phyloP scores from a whole-genome alignment of 192 early-diverging fungal genomes.

The Allomyces javanicus region DNA sequence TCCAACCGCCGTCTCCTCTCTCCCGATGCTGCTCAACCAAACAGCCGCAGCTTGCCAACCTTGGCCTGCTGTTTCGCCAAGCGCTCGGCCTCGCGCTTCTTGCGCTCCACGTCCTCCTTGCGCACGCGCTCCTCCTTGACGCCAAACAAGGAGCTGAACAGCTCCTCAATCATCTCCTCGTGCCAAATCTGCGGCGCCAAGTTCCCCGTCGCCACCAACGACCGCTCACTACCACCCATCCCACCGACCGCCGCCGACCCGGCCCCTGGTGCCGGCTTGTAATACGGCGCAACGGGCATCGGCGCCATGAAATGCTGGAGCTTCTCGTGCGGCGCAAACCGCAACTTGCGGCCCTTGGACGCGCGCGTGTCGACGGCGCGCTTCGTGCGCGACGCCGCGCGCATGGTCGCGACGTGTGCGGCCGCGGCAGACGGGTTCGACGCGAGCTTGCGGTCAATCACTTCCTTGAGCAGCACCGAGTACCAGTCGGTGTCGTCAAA shows the following conservation, averaged over 20 bases:
- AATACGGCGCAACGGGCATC: conserved; percentile 39
- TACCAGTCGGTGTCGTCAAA: conserved; percentile 97
- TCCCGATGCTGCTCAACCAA: neutral
- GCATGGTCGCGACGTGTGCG: neutral
- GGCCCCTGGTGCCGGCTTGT: neutral
- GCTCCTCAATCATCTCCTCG: conserved; percentile 78
- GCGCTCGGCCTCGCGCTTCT: neutral
- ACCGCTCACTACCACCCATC: neutral
- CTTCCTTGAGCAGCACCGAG: conserved; percentile 74
- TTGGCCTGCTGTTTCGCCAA: neutral
- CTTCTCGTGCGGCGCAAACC: conserved; percentile 80
- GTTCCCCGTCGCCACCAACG: neutral
- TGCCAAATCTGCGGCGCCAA: conserved; percentile 43
- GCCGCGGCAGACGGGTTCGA: neutral
- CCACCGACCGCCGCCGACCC: neutral
- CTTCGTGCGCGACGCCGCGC: conserved; percentile 23
- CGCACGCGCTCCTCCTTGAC: conserved; percentile 9
- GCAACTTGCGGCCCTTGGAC: conserved; percentile 74
- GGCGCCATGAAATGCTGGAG: conserved; percentile 93
- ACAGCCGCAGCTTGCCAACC: neutral
- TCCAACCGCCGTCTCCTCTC: too few relatives aligned
- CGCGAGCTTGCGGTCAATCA: conserved; percentile 52
- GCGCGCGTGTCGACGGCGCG: conserved; percentile 64
- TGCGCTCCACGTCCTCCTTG: conserved; percentile 7
- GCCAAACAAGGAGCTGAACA: conserved; percentile 70